These are phyloP conservation scores for Fusarium longipes DNA, from an alignment of 2,329 filamentous ascomycete species.

Conservation along the genomic window DNA sequence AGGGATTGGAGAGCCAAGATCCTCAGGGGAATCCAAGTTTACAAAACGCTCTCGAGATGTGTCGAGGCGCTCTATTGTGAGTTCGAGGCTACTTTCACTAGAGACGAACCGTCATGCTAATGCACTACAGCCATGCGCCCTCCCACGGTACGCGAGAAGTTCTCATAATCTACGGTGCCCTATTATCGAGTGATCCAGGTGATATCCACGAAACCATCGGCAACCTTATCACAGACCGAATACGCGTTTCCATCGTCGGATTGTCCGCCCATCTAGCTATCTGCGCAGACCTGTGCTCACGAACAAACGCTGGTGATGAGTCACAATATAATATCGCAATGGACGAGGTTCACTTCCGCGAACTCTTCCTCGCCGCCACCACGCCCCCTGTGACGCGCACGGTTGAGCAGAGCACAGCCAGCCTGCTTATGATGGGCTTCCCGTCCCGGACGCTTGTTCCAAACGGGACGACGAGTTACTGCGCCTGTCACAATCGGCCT, in stretches of 20 bases:
- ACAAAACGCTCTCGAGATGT: constrained; percentile 97
- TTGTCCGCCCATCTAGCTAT: constrained; percentile 92
- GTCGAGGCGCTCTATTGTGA: constrained; percentile 86
- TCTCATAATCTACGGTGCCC: constrained; percentile 89
- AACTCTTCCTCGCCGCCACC: constrained; percentile 88
- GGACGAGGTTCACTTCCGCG: constrained; percentile 80
- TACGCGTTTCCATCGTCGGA: constrained; percentile 89
- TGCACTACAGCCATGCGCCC: constrained; percentile 76
- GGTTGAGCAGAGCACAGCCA: constrained; percentile 66
- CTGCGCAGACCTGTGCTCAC: constrained; percentile 87
- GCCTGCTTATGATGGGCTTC: constrained; percentile 97
- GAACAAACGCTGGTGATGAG: constrained; percentile 84
- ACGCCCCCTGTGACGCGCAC: constrained; percentile 87
- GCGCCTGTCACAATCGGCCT: constrained; percentile 89
- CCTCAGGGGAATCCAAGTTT: constrained; percentile 81
- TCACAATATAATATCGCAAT: constrained; percentile 84
- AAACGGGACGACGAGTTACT: constrained; percentile 74
- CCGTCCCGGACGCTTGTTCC: constrained; percentile 84
- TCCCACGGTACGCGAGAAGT: constrained; percentile 94
- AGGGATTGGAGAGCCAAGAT: constrained; percentile 72
- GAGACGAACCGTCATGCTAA: neutral
- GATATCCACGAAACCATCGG: constrained; percentile 93
- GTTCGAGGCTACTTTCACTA: neutral
- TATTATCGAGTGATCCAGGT: constrained; percentile 90
- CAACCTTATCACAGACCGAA: constrained; percentile 81